Conservation (phyloP, 75 land plant species). For the Cupressus sempervirens region DNA sequence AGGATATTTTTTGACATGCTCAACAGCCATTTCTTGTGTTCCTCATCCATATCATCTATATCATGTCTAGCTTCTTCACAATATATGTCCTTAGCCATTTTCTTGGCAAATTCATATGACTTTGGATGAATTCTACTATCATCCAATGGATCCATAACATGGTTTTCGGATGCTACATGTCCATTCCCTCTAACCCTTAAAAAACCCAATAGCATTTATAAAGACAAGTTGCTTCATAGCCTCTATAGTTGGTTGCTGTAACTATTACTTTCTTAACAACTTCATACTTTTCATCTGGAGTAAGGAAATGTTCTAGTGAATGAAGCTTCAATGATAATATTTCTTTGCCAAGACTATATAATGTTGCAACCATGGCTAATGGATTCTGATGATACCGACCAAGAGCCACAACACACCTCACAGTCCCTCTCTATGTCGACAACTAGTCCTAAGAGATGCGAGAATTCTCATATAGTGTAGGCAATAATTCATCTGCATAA, state of each 20-base stretch:
- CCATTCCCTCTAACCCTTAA: conserved; percentile 86
- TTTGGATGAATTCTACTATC: conserved; percentile 97
- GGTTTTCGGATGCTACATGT: conserved; percentile 63
- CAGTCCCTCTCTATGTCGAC: no score
- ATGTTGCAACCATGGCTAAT: conserved; percentile 84
- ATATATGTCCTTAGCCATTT: no score
- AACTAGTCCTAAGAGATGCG: no score
- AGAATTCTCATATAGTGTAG: no score
- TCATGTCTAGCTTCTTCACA: no score
- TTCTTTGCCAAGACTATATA: conserved; percentile 88
- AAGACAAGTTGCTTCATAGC: conserved; percentile 69
- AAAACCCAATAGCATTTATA: no score
- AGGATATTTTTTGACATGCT: no score
- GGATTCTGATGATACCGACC: conserved; percentile 95
- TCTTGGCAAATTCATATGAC: conserved; percentile 77
- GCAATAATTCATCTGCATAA: no score
- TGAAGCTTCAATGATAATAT: conserved; percentile 83
- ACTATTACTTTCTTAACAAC: conserved; percentile 85
- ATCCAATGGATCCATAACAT: conserved; percentile 76
- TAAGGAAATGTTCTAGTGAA: conserved; percentile 58
- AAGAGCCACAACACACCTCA: no score
- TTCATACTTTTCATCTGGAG: conserved; percentile 81
- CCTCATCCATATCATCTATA: no score
- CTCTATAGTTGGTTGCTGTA: conserved; percentile 65
- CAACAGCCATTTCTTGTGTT: no score